Evolutionary conservation across 2,329 filamentous ascomycete species (phyloP).

Genomic region (Kalmusia sp.): DNA sequence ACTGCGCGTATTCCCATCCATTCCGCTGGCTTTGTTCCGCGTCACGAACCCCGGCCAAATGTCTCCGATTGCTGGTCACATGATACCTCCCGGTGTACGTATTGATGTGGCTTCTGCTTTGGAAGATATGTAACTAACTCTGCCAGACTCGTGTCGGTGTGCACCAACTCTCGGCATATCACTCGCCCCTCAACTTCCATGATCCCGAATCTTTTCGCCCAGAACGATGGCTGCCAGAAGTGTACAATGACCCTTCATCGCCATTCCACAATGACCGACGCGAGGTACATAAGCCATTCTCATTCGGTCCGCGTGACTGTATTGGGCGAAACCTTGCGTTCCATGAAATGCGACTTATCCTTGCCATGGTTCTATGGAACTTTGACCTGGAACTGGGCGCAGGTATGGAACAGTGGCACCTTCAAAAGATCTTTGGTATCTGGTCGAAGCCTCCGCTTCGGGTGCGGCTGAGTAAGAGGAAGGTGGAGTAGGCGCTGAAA

Average conservation of each 20-base stretch:
- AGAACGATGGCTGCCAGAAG: conserved; percentile 19
- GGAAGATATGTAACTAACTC: not conserved
- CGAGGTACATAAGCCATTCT: conserved; percentile 26
- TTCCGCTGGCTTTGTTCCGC: conserved; percentile 9
- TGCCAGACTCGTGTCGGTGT: conserved; percentile 18
- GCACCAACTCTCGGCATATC: conserved; percentile 18
- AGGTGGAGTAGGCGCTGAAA: not conserved
- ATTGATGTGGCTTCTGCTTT: not conserved
- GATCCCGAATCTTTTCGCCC: conserved; percentile 18
- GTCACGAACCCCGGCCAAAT: not conserved
- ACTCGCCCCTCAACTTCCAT: conserved; percentile 17
- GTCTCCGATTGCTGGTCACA: conserved; percentile 11
- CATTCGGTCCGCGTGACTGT: conserved; percentile 23
- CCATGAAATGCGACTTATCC: conserved; percentile 16
- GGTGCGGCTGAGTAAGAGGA: not conserved
- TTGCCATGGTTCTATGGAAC: conserved; percentile 18
- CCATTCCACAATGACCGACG: conserved; percentile 33
- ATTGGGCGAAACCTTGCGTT: conserved; percentile 24
- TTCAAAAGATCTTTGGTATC: conserved; percentile 9
- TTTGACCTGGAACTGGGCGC: conserved; percentile 15
- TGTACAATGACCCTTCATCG: conserved; percentile 1
- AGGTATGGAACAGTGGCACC: conserved; percentile 6
- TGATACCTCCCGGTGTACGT: conserved; percentile 12
- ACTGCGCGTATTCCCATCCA: conserved; percentile 14
- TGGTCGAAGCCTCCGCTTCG: conserved; percentile 12